Percentiles rank a stretch among this genome's conserved stretches.
These are phyloP conservation scores for Aspergillus jensenii DNA, from an alignment of 2,329 filamentous ascomycete genomes.

Conservation along the genomic window DNA sequence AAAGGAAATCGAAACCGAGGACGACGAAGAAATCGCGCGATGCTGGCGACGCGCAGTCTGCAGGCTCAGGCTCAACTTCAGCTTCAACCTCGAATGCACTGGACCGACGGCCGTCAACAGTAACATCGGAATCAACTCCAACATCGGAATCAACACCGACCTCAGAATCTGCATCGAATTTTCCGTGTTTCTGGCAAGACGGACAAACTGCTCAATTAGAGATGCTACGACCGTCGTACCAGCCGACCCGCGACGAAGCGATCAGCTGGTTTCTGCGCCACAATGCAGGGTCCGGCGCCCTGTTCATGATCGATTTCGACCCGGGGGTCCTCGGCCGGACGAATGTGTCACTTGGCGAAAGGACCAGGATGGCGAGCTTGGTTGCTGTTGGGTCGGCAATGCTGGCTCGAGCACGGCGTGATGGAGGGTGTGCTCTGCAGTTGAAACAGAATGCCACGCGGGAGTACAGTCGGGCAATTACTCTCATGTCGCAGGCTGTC, in stretches of 20 bases:
- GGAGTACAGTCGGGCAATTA: conserved; percentile 56
- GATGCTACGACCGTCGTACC: conserved; percentile 25
- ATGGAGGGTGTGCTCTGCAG: conserved; percentile 47
- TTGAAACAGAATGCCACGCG: conserved; percentile 40
- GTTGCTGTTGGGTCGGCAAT: conserved; percentile 59
- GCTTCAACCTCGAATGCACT: conserved; percentile 33
- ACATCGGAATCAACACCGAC: background rate
- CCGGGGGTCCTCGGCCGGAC: conserved; percentile 19
- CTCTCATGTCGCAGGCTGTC: conserved; percentile 38
- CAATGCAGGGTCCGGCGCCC: conserved; percentile 29
- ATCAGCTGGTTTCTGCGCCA: conserved; percentile 37
- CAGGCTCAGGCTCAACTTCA: background rate
- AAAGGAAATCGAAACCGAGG: background rate
- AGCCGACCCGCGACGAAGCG: conserved; percentile 31
- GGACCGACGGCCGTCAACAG: background rate
- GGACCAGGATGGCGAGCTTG: conserved; percentile 49
- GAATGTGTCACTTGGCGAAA: conserved; percentile 22
- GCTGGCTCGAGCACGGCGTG: conserved; percentile 53
- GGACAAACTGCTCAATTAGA: background rate
- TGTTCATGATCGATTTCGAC: conserved; percentile 26
- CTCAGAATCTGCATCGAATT: background rate
- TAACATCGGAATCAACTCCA: background rate
- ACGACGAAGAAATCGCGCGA: background rate
- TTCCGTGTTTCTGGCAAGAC: background rate
- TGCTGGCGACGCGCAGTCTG: background rate